These are phyloP conservation scores for Macrolepiota dolichaula DNA, from an alignment of 768 basidiomycete species.

Conservation along the genomic window DNA sequence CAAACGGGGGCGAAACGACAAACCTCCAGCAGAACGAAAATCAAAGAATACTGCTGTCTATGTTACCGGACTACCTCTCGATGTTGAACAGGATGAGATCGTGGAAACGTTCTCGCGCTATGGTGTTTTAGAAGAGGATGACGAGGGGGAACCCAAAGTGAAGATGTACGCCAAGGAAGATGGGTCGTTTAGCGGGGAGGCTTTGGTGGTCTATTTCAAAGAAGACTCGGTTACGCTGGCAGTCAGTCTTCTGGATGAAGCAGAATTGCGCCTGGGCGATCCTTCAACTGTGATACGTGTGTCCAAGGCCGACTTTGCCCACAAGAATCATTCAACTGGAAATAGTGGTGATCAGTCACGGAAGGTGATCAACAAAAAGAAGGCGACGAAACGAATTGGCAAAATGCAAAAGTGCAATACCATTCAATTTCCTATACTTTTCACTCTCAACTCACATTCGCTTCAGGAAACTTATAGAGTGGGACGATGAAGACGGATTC, in stretches of 20 bases:
- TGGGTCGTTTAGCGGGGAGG: conserved; percentile 90
- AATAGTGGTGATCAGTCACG: conserved; percentile 45
- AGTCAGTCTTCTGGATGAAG: conserved; percentile 83
- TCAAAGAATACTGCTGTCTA: conserved; percentile 94
- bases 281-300: conserved; percentile 71
- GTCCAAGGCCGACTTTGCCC: conserved; percentile 71
- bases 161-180: conserved; percentile 92
- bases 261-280: conserved; percentile 83
- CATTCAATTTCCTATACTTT: not conserved
- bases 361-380: conserved; percentile 76
- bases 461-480: conserved; percentile 83
- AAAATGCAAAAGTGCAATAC: conserved; percentile 82
- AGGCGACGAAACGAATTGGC: conserved; percentile 66
- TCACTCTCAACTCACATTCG: not conserved
- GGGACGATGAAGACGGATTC: conserved; percentile 93
- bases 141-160: conserved; percentile 87
- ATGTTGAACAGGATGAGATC: conserved; percentile 73
- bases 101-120: conserved; percentile 86
- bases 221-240: conserved; percentile 92
- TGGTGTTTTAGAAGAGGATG: conserved; percentile 91
- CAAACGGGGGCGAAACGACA: conserved; percentile 66
- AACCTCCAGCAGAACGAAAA: conserved; percentile 46
- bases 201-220: conserved; percentile 95
- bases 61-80: conserved; percentile 77
- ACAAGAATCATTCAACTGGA: conserved; percentile 51